Evolutionary conservation across 495 filamentous ascomycete genomes (phyloP).

Genomic region (Trichoderma parareesei): DNA sequence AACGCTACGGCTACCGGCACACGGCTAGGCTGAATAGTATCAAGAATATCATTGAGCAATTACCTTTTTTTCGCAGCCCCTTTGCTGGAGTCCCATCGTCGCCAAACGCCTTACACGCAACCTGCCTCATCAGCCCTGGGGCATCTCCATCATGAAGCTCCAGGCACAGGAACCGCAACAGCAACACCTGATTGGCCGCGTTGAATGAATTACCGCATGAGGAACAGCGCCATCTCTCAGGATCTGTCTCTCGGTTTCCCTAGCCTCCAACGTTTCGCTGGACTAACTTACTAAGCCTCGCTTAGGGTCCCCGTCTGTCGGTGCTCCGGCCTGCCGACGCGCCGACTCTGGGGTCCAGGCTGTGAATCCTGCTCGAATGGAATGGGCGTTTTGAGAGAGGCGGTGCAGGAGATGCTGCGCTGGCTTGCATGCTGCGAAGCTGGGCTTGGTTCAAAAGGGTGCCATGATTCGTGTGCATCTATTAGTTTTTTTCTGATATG

Average conservation of each 20-base stretch:
- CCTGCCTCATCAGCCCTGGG: no score
- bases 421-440: background rate
- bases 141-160: no score
- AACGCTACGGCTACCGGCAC: background rate
- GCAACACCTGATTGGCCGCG: background rate
- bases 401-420: no score
- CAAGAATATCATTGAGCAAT: background rate
- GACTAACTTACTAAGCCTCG: background rate
- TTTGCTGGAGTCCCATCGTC: background rate
- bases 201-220: background rate
- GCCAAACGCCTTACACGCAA: no score
- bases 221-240: constrained; percentile 1
- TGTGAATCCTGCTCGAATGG: background rate
- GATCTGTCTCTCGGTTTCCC: background rate
- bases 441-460: background rate
- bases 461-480: background rate
- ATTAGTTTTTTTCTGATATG: background rate
- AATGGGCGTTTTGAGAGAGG: background rate
- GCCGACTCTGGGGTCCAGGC: background rate
- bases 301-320: background rate
- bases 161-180: no score
- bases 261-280: background rate
- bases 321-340: background rate
- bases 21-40: background rate
- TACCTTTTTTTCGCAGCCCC: background rate